These are phyloP conservation scores for Coniochaeta pulveracea DNA, from an alignment of 2,329 filamentous ascomycete genomes.

Conservation along the genomic window DNA sequence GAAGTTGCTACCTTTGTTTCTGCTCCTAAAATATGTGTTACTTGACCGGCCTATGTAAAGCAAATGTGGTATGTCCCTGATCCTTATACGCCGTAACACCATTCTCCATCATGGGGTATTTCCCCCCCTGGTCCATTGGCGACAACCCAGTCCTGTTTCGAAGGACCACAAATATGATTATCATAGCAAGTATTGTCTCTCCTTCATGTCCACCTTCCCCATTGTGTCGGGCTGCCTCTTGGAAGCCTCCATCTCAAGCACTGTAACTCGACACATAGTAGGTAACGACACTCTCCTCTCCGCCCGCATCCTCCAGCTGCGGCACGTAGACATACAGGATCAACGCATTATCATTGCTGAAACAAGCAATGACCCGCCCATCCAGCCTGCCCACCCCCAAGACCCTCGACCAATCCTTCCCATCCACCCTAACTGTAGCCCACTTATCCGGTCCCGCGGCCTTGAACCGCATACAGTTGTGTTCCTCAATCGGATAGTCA, in stretches of 20 bases:
- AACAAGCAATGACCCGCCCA: constrained; percentile 86
- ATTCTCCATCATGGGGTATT: too few relatives aligned
- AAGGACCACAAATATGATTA: too few relatives aligned
- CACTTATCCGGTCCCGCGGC: constrained; percentile 70
- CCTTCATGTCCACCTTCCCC: too few relatives aligned
- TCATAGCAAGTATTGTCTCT: too few relatives aligned
- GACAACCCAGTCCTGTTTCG: too few relatives aligned
- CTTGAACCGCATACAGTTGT: constrained; percentile 72
- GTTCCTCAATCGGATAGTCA: constrained; percentile 59
- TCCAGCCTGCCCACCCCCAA: constrained; percentile 83
- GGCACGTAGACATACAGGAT: constrained; percentile 76
- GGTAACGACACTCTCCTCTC: constrained; percentile 66
- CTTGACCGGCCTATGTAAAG: too few relatives aligned
- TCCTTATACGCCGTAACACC: too few relatives aligned
- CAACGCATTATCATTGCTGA: constrained; percentile 67
- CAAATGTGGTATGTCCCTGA: too few relatives aligned
- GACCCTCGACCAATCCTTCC: constrained; percentile 89
- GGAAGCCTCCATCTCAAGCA: constrained; percentile 17
- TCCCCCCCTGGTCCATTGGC: too few relatives aligned
- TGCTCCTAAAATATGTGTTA: too few relatives aligned
- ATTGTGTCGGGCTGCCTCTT: too few relatives aligned
- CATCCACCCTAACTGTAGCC: constrained; percentile 85
- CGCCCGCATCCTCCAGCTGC: constrained; percentile 52
- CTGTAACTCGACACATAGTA: constrained; percentile 29
- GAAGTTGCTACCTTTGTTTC: too few relatives aligned